Base-by-base conservation (phyloP, 345 rosid species). In the Salix caprea region DNA sequence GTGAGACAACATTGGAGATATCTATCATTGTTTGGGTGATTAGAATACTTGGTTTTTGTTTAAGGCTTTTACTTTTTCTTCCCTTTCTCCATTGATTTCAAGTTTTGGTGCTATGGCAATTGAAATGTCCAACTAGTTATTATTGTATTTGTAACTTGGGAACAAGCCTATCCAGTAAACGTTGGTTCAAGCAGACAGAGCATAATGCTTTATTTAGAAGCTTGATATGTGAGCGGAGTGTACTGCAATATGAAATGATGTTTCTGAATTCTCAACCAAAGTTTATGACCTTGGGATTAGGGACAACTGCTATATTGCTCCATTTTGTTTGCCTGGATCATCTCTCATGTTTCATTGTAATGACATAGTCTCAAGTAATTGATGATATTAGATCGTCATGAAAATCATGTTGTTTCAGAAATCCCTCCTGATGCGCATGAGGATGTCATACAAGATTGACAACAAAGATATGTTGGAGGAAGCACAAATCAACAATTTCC, bases 401-500 rank as follows among this genome's bases (percentile, higher is more conserved):
- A 37, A 52, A 39, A 74, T 80, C 32, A 34, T 84, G 39, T 81
- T 56, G 71, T 80, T 88, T 69, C 92, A 96, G 99, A 96, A 93
- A 92, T 81, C 95, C 58, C 92, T 93, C 65, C 90, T 96, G 79
- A 93, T 96, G 98, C 93, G 98, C 28, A 81, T 88, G 79, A 90
- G 95, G 92, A 91, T 93, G 79, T 89, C 94, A 36, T 96, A 96
- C 90, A 93, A 93, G 85, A 56, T 85, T 81, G 87, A 93, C 72
- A 84, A 82, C 77, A 91, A 91, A 84, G 97, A 91, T 84, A 84
- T 84, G 64, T 77, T 96, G 84, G 99, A 96, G 87, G 95, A 90
- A 90, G 99, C 96, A 65, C 98, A 96, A 81, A 83, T 96, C 85
- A 93, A 67, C 87, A 89, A 88, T 80, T 93, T 96, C 87, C 99